Evolutionary conservation across 805 yeast genomes (phyloP), one percentile per base, ranked within the genome.

Genomic region (Saccharomycopsis lassenensis): DNA sequence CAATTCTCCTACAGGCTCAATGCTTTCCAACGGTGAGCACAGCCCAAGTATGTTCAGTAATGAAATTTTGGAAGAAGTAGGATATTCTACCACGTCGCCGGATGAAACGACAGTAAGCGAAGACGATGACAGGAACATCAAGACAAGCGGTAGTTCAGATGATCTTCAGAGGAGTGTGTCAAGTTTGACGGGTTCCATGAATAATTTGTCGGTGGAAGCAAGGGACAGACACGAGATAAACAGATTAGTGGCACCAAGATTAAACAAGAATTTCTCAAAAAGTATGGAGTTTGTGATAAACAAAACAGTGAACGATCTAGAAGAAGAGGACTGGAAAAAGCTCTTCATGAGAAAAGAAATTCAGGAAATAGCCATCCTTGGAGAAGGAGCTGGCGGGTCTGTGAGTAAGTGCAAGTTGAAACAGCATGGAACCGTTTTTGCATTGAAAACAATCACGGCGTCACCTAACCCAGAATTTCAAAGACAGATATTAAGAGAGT

Each of bases 381-480:
- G 98, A 14, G 97, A 91, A 60, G 98, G 98, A 12, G 78, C 84
- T 24, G 94, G 95, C 11, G 98, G 97, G 1, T 69, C 83, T 7
- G 98, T 89, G 7, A 68, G 78, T 15, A 77, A 84, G 52, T 89
- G 97, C 56, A 61, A 62, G 39, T 61, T 89, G 35, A 62, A 61
- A 39, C 50, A 67, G 29, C 78, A 81, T 6, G 53, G 62, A 17
- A 71, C 71, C 22, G 64, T 86, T 4, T 89, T 89, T 66, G 98
- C 98, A 1, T 59, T 91, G 42, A 89, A 75, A 41, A 62, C 64
- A 2, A 63, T 65, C 15, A 60, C 62, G 28, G 59, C 67, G n/a
- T 61, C 61, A 36, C 61, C 62, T 5, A 78, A 83, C 48, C 91
- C 94, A 1, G 93, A 82, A 38, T 67, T 83, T 25, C 94, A 86